Evolutionary conservation across 257 asterid genomes (phyloP), one percentile per base, ranked within the genome.

Genomic region (Echites panduratus): DNA sequence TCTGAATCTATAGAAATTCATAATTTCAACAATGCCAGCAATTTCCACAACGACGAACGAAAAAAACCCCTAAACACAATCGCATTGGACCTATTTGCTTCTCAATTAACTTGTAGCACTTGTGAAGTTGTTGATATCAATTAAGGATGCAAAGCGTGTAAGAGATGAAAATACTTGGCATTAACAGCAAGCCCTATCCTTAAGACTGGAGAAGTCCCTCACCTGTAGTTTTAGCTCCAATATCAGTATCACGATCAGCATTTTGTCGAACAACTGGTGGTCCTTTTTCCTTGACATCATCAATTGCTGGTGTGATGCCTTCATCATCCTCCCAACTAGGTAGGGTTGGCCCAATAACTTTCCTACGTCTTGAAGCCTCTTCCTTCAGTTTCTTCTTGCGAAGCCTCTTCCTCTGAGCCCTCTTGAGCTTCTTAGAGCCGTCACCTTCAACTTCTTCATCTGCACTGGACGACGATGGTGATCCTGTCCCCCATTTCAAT

Each of bases 361-460:
- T 84, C 76, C 88, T 78, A 22, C 91, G 84, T 50, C 54, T 82
- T 8, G 84, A 70, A 54, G 84, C 76, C 9, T 81, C 77, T 84
- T 85, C 87, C 74, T 87, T 91, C 7, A 91, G 87, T 83, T 89
- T 89, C 84, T 79, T 86, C 79, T 82, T 83, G 17, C 95, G 89
- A 58, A 87, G 83, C 84, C 93, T 82, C 86, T 89, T 91, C 78
- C 96, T 86, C 75, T 89, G 90, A 16, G 97, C 92, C 82, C 97
- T 84, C 44, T 89, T 89, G 74, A 82, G 68, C 83, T 86, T 91
- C 75, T 71, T 81, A 48, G 66, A 9, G 53, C 73, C 78, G 17
- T 54, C 71, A 14, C 63, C 58, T 53, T 54, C 82, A 12, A 72
- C 81, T 40, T 75, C 64, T 5, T 41, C 0, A 17, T n/a, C n/a